Evolutionary conservation across 1,284 basidiomycete species (phyloP).

Genomic region (Apiotrichum siamense): DNA sequence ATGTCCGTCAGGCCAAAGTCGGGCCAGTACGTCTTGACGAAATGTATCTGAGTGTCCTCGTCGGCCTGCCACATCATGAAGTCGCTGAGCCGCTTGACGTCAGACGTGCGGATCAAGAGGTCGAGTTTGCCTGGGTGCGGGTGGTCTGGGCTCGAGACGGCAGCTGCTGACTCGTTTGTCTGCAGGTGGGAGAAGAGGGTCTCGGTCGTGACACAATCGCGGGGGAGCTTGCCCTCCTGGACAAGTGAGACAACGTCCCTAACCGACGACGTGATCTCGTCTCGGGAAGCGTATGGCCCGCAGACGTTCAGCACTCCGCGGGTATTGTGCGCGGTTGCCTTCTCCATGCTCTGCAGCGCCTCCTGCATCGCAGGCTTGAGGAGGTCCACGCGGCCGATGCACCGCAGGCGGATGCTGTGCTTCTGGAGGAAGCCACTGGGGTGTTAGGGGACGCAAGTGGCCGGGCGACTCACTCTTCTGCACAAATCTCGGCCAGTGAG

Average conservation of each 20-base stretch:
- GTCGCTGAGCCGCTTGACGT: conserved; percentile 83
- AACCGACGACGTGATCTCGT: conserved; percentile 82
- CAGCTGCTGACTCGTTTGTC: conserved; percentile 4
- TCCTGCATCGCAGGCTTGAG: conserved; percentile 68
- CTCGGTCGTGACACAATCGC: conserved; percentile 1
- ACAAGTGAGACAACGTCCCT: conserved; percentile 55
- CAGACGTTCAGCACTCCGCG: conserved; percentile 90
- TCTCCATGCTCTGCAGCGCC: conserved; percentile 69
- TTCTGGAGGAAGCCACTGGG: conserved; percentile 66
- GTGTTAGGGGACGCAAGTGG: not conserved
- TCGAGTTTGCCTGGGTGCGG: conserved; percentile 54
- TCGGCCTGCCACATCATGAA: conserved; percentile 82
- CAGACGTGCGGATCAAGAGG: conserved; percentile 85
- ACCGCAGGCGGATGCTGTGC: conserved; percentile 77
- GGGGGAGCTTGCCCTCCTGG: conserved; percentile 35
- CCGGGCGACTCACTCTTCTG: conserved; percentile 61
- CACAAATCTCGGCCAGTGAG: conserved; percentile 73
- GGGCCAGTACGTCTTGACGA: conserved; percentile 87
- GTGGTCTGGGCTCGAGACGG: conserved; percentile 4
- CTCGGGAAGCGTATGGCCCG: conserved; percentile 86
- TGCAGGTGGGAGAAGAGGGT: conserved; percentile 12
- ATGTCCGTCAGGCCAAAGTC: conserved; percentile 85
- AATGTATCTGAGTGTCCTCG: conserved; percentile 83
- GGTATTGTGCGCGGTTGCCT: conserved; percentile 65
- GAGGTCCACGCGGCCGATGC: conserved; percentile 71